Conservation (phyloP, 2,329 filamentous ascomycete species). For the Septoria petroselini region DNA sequence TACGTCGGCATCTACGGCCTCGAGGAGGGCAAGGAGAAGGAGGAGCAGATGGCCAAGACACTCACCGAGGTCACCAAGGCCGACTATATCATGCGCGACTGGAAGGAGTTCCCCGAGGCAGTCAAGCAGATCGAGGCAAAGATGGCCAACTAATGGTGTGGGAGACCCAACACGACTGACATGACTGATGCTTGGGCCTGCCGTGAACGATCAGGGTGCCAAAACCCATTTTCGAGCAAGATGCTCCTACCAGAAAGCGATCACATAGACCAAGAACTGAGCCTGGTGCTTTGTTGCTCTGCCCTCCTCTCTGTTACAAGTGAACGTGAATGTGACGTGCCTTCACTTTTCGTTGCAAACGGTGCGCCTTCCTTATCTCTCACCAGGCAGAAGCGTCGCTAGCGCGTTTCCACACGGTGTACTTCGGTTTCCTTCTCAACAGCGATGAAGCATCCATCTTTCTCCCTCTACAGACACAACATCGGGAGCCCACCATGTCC, state of each 20-base stretch:
- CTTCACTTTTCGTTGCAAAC: too few species aligned
- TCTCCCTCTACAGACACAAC: not conserved
- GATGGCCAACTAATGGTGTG: not conserved
- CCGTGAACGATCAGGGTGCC: not conserved
- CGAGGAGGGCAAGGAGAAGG: conserved; percentile 61
- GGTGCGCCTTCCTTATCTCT: too few species aligned
- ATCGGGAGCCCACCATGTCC: too few species aligned
- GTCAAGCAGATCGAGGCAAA: conserved; percentile 48
- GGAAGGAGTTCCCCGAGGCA: conserved; percentile 50
- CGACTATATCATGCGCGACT: conserved; percentile 51
- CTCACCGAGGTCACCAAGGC: conserved; percentile 50
- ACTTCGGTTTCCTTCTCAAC: not conserved
- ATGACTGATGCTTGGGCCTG: not conserved
- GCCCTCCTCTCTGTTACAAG: too few species aligned
- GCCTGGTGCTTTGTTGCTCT: conserved; percentile 8
- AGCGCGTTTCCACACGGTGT: too few species aligned
- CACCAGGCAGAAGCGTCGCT: too few species aligned
- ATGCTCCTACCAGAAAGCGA: conserved; percentile 6
- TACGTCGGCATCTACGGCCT: conserved; percentile 78
- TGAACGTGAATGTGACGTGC: too few species aligned
- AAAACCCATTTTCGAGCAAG: not conserved
- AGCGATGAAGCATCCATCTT: too few species aligned
- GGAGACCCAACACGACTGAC: not conserved
- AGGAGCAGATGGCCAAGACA: conserved; percentile 50
- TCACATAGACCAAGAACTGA: conserved; percentile 8